Evolutionary conservation across 768 basidiomycete species (phyloP).

Genomic region (Lactarius sp.): DNA sequence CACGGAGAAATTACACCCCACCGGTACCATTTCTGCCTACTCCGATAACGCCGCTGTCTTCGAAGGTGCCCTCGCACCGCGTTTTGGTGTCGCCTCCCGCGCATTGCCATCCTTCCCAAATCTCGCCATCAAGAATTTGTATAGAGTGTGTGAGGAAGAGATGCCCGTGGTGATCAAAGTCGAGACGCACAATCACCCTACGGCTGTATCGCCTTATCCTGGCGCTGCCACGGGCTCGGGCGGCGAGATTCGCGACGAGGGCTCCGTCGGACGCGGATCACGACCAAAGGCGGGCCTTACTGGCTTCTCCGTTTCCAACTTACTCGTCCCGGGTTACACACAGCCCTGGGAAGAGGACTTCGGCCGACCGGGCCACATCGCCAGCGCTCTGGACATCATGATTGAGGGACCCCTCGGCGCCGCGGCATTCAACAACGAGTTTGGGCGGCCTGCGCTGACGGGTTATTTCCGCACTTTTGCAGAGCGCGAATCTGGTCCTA

Average conservation of each 20-base stretch:
- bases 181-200: constrained; percentile 99
- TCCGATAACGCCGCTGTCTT: constrained; percentile 98
- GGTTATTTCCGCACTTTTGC: constrained; percentile 97
- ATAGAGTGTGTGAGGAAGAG: constrained; percentile 54
- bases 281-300: constrained; percentile 93
- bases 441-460: constrained; percentile 85
- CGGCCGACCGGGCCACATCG: constrained; percentile 86
- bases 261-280: constrained; percentile 90
- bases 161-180: constrained; percentile 95
- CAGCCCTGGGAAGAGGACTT: constrained; percentile 98
- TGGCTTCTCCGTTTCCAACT: constrained; percentile 91
- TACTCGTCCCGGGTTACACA: constrained; percentile 83
- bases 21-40: constrained; percentile 91
- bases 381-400: constrained; percentile 95
- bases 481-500: constrained; percentile 59
- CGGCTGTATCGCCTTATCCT: constrained; percentile 95
- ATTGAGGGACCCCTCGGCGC: constrained; percentile 92
- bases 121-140: constrained; percentile 35
- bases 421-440: constrained; percentile 97
- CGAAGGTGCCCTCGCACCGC: constrained; percentile 65
- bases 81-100: constrained; percentile 55
- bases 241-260: constrained; percentile 97
- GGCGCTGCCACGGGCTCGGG: constrained; percentile 99
- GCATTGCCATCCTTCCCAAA: constrained; percentile 26
- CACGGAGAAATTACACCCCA: constrained; percentile 72